phyloP scores from a whole-genome alignment of 805 yeast genomes.

The Yamadazyma takamatsuzukensis region DNA sequence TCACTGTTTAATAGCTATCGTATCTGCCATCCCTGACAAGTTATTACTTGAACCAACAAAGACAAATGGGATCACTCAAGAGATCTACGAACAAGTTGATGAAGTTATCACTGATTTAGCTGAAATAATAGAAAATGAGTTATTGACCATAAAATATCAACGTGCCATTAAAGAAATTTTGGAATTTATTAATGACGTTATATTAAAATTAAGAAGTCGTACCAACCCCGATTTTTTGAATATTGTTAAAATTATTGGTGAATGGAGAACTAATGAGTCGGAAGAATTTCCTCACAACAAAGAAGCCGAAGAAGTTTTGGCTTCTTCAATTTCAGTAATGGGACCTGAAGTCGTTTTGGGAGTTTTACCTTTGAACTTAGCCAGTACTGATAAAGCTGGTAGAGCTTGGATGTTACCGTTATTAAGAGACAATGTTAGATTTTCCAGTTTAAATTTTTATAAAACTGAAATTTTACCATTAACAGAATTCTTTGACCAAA shows the following conservation, averaged over 20 bases:
- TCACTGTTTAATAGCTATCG: constrained; percentile 78
- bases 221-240: constrained; percentile 67
- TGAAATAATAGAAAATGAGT: constrained; percentile 48
- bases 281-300: constrained; percentile 62
- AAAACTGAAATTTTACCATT: constrained; percentile 64
- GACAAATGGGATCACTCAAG: constrained; percentile 38
- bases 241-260: constrained; percentile 71
- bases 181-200: constrained; percentile 59
- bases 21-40: constrained; percentile 61
- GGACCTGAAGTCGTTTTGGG: constrained; percentile 85
- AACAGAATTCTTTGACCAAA: constrained; percentile 49
- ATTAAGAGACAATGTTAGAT: constrained; percentile 78
- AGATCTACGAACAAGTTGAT: constrained; percentile 54
- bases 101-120: constrained; percentile 50
- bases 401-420: constrained; percentile 95
- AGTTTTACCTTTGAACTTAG: constrained; percentile 75
- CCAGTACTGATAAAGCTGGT: constrained; percentile 59
- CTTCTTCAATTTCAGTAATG: constrained; percentile 70
- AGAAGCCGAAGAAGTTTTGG: constrained; percentile 77
- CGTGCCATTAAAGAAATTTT: constrained; percentile 73
- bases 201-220: constrained; percentile 61
- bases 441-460: constrained; percentile 66
- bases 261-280: constrained; percentile 77
- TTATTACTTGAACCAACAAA: constrained; percentile 50
- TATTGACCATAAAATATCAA: constrained; percentile 70